Percentiles rank a stretch among this genome's conserved stretches.
Evolutionary conservation across 371 early-diverging fungal genomes (phyloP).

Genomic region (Capillidium rhysosporum): DNA sequence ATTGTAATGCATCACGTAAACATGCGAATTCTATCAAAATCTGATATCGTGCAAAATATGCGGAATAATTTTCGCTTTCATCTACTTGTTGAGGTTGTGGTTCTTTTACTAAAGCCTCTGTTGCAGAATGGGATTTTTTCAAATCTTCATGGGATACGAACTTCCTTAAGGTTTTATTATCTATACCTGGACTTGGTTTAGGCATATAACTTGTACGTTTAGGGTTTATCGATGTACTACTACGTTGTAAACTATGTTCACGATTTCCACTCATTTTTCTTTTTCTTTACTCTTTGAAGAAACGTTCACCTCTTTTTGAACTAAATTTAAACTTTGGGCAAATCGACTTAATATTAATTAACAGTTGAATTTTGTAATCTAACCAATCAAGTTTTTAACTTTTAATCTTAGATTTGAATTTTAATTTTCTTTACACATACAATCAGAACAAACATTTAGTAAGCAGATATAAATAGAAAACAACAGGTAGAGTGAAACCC

Average conservation of each 20-base stretch:
- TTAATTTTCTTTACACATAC: too few relatives aligned
- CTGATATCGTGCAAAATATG: constrained; percentile 18
- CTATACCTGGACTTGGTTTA: background rate
- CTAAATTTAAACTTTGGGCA: too few relatives aligned
- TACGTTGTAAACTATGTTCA: background rate
- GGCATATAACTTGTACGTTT: background rate
- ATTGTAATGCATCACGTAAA: constrained; percentile 49
- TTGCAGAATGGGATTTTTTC: background rate
- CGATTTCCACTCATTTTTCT: too few relatives aligned
- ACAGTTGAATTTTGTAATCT: too few relatives aligned
- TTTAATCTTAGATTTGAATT: too few relatives aligned
- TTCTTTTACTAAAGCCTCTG: background rate
- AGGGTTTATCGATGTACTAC: background rate
- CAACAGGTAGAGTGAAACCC: too few relatives aligned
- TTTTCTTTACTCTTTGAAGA: too few relatives aligned
- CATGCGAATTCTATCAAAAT: constrained; percentile 45
- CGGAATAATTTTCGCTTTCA: background rate
- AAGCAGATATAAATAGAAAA: too few relatives aligned
- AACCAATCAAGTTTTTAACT: too few relatives aligned
- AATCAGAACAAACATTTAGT: too few relatives aligned
- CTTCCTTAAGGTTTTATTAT: background rate
- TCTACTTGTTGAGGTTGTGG: background rate
- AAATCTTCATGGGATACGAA: background rate
- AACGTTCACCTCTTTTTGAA: too few relatives aligned
- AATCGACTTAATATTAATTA: too few relatives aligned